Base-by-base conservation (phyloP, 768 basidiomycete species). In the Leccinum incarnatum region DNA sequence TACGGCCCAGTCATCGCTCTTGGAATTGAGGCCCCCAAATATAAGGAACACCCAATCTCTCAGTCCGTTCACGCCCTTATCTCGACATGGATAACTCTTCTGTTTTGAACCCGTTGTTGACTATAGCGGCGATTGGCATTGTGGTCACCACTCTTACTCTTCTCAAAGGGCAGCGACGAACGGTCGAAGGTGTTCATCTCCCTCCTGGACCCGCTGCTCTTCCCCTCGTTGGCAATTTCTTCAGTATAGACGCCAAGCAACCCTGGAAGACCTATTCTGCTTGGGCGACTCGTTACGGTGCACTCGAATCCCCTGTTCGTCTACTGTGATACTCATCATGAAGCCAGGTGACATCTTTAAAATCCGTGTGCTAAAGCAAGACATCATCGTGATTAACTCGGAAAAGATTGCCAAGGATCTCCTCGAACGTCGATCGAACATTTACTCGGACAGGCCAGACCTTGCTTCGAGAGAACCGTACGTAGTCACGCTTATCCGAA, bases 381-480 rank as follows among this genome's bases (percentile, higher is more conserved):
- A 67, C 34, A 60, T 66, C 36, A 56, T 71, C n/a, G 56, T 69
- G 7, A 57, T 73, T 9, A 73, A 62, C 62, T 67, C 69, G 17
- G 54, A 61, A 25, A 63, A 65, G 48, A 36, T 70, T 42, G 70
- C 72, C n/a, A 60, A 58, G 25, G 72, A 71, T 0, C 61, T 74
- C 7, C 56, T 74, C 14, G 73, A 74, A 1, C 62, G 56, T 11
- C 61, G 72, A 14, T 70, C 69, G 0, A 23, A 32, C 23, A 61
- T 67, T 36, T 73, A 73, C 46, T 72, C 73, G 7, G 72, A 74
- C 42, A 67, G 65, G 30, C 58, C 67, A 8, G 30, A 57, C 19
- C 14, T 64, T 10, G 60, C 65, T 23, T 58, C 63, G 4, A 57
- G 21, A 32, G 62, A 60, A 25, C 58, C 56, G 68, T 69, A 12